Base-by-base conservation (phyloP, 192 early-diverging fungal genomes). In the Coemansia nantahalensis region DNA sequence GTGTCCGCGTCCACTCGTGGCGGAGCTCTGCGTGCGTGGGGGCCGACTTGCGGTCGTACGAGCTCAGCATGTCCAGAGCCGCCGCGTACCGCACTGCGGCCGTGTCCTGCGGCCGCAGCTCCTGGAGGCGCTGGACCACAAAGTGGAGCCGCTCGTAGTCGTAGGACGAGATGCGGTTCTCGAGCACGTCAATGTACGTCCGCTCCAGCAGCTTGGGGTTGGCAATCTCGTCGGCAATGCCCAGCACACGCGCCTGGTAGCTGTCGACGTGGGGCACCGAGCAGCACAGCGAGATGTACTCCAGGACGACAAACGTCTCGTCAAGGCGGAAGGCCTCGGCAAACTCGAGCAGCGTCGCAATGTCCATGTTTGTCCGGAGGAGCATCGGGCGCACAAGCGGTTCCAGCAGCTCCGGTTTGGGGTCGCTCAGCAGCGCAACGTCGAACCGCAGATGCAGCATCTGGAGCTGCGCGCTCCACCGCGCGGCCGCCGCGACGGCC, bases 121-220 rank as follows among this genome's bases (percentile, higher is more conserved):
- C 51, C 33, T 77, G 71, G 42, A 84, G 59, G 37, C 78, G 81
- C 48, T 72, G 58, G 15, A 75, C 59, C 9, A 87, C 65, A 59
- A 87, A 87, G 33, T 60, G 65, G 33, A 88, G 46, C 8, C 83
- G 59, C 51, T 86, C 82, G 47, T 89, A 89, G 51, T 86, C 81
- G 57, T 88, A 88, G 0, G 83, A 60, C 0, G 79, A 82, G 19
- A 85, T 48, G 21, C 49, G 47, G 11, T 40, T 59, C 39, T 81
- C 63, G 18, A 77, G 65, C 7, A 61, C 68, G 24, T 83, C 77
- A 5, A 64, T 16, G 12, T 84, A 68, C 10, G 72, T 54, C 16
- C 60, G 46, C 45, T 80, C 54, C 17, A 89, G 63, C 26, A 63
- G 54, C 39, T 80, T 73, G 34, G 83, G 75, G 64, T 87, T 89